Conservation (phyloP, 2,329 filamentous ascomycete species). For the Aspergillus sp. region DNA sequence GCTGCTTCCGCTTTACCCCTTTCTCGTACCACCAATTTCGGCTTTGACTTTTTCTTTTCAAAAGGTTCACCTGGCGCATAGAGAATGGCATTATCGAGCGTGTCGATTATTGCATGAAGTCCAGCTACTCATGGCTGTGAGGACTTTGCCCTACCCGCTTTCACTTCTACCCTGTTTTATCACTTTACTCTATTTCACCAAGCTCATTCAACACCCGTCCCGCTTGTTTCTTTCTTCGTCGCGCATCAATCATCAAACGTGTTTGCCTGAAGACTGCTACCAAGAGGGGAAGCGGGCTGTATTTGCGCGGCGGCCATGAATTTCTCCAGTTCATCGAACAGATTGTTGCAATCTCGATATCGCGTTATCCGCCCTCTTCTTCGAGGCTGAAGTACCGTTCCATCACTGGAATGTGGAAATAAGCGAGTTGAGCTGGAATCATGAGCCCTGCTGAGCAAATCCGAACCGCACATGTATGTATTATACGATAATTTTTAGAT, state of each 20-base stretch:
- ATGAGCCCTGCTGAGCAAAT: neutral
- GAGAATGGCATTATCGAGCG: slow-evolving; percentile 15
- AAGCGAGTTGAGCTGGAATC: neutral
- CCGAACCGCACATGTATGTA: slow-evolving; percentile 1
- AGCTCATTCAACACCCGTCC: neutral
- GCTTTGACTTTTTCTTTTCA: slow-evolving; percentile 2
- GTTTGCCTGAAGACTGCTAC: neutral
- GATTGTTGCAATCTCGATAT: neutral
- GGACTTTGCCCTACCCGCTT: neutral
- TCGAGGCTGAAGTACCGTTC: neutral
- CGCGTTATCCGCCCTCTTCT: neutral
- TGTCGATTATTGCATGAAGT: slow-evolving; percentile 15
- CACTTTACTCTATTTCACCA: too few relatives aligned
- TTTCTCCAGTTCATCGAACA: neutral
- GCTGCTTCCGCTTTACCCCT: neutral
- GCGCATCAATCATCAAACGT: neutral
- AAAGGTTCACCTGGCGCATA: slow-evolving; percentile 13
- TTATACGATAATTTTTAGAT: slow-evolving; percentile 11
- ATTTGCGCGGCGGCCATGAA: neutral
- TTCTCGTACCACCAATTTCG: neutral
- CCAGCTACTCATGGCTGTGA: neutral
- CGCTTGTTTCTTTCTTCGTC: neutral
- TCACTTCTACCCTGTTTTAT: slow-evolving; percentile 1
- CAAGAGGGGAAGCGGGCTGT: neutral
- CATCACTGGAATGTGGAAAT: neutral